Conservation (phyloP, 495 filamentous ascomycete genomes). For the Neurospora sp. region DNA sequence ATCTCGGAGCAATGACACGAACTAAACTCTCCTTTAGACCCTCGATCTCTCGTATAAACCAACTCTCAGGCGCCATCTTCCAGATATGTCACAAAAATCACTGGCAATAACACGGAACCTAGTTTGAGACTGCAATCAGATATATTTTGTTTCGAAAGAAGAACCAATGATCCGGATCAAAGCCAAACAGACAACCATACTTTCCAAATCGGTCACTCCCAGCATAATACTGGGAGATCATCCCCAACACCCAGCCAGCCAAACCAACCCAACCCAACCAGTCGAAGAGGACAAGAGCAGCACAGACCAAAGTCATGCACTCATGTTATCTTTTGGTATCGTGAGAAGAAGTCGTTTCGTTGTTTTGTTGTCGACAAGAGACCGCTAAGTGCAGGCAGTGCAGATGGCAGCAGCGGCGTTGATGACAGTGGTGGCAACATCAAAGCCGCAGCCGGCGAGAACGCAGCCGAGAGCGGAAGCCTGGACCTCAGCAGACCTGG, state of each 20-base stretch:
- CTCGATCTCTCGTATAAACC: background rate
- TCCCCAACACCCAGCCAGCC: background rate
- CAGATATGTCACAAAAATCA: background rate
- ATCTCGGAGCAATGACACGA: background rate
- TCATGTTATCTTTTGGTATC: background rate
- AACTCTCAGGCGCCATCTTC: background rate
- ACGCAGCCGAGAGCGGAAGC: background rate
- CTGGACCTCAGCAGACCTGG: background rate
- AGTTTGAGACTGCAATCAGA: background rate
- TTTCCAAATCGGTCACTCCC: background rate
- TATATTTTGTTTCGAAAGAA: background rate
- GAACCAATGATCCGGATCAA: background rate
- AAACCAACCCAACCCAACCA: background rate
- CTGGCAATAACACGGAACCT: background rate
- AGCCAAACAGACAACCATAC: background rate
- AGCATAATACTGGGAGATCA: background rate
- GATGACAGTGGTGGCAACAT: background rate
- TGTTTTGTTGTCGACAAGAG: background rate
- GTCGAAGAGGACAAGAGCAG: constrained; percentile 1
- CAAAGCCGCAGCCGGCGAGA: background rate
- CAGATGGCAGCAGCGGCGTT: background rate
- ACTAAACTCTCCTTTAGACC: background rate
- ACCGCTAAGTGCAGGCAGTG: background rate
- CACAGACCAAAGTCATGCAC: constrained; percentile 3
- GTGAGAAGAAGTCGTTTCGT: background rate